Conservation (phyloP, 2,329 filamentous ascomycete genomes). For the Verticillium zaregamsianum region DNA sequence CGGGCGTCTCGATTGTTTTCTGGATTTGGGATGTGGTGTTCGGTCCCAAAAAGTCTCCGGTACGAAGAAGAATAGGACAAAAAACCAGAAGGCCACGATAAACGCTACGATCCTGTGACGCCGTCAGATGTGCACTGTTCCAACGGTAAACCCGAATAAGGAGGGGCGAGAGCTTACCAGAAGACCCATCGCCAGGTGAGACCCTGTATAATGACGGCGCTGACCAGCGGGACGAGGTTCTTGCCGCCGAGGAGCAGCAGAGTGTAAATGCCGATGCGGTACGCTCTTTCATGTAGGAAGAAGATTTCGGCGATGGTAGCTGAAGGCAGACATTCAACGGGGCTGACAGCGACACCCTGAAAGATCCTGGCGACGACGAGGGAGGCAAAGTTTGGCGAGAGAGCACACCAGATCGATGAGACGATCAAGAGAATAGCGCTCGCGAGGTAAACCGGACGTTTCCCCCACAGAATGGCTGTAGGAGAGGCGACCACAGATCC, state of each 20-base stretch:
- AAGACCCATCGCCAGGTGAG: slow-evolving; percentile 89
- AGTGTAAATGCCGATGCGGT: slow-evolving; percentile 90
- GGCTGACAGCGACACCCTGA: slow-evolving; percentile 82
- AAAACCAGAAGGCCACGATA: slow-evolving; percentile 65
- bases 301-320: slow-evolving; percentile 96
- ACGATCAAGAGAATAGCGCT: slow-evolving; percentile 73
- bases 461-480: slow-evolving; percentile 86
- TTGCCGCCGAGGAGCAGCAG: slow-evolving; percentile 84
- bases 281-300: slow-evolving; percentile 90
- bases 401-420: slow-evolving; percentile 78
- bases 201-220: slow-evolving; percentile 75
- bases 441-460: slow-evolving; percentile 82
- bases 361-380: slow-evolving; percentile 79
- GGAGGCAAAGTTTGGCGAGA: slow-evolving; percentile 76
- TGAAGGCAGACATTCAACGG: slow-evolving; percentile 87
- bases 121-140: slow-evolving; percentile 13
- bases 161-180: slow-evolving; percentile 50
- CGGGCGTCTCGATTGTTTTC: slow-evolving; percentile 34
- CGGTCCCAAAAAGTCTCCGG: slow-evolving; percentile 97
- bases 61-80: slow-evolving; percentile 81
- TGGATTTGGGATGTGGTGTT: slow-evolving; percentile 49
- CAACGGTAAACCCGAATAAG: not conserved
- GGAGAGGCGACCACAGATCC: slow-evolving; percentile 83
- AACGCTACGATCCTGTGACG: slow-evolving; percentile 70
- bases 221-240: slow-evolving; percentile 83